Conservation (phyloP, 2,329 filamentous ascomycete species). For the Grosmannia huntii region DNA sequence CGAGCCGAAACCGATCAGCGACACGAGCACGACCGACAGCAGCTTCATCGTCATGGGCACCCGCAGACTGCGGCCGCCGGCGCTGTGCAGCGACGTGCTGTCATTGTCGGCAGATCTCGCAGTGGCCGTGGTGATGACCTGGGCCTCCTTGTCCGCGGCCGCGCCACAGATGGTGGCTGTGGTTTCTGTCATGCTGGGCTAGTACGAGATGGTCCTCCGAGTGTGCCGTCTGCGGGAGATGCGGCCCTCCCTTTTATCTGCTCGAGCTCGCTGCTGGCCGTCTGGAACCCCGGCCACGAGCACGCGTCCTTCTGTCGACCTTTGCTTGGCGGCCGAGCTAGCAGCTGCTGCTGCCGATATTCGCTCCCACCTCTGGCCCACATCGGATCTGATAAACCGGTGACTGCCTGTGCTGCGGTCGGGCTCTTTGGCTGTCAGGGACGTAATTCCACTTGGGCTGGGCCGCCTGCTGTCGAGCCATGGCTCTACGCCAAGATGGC, state of each 20-base stretch:
- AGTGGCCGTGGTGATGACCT: not conserved
- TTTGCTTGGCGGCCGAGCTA: not conserved
- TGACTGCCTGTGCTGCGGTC: too few species aligned
- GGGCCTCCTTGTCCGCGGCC: not conserved
- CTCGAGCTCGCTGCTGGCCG: not conserved
- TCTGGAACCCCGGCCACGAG: not conserved
- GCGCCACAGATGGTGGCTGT: not conserved
- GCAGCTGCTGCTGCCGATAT: not conserved
- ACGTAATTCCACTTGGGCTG: too few species aligned
- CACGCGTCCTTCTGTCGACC: not conserved
- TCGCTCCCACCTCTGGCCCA: not conserved
- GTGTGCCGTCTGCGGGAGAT: not conserved
- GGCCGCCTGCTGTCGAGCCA: not conserved
- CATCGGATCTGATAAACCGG: not conserved
- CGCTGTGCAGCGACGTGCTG: not conserved
- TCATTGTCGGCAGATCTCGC: not conserved
- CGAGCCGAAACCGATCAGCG: constrained; percentile 8
- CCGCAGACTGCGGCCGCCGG: not conserved
- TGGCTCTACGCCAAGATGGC: not conserved
- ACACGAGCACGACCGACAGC: constrained; percentile 8
- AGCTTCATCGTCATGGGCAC: constrained; percentile 7
- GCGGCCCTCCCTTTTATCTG: not conserved
- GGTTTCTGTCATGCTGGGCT: not conserved
- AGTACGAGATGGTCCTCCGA: not conserved
- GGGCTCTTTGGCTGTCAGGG: not conserved